Conservation (phyloP, 2,329 filamentous ascomycete genomes). For the Ceratocystis cacaofunesta region DNA sequence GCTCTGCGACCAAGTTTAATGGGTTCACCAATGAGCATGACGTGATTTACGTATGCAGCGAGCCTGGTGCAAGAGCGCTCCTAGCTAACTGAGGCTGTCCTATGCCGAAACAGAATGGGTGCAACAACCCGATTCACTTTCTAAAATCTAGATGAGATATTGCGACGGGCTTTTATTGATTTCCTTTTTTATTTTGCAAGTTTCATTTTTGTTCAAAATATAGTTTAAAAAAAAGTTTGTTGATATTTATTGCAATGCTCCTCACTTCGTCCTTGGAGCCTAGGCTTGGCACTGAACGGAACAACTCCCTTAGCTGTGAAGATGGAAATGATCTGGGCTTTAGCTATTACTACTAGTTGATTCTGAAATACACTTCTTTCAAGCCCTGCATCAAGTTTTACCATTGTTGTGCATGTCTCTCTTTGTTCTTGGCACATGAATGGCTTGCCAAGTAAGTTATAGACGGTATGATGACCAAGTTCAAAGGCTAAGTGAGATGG, state of each 20-base stretch:
- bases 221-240: slow-evolving; percentile 8
- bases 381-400: neutral
- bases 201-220: slow-evolving; percentile 2
- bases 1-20: slow-evolving; percentile 94
- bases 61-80: slow-evolving; percentile 68
- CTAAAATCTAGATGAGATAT: neutral
- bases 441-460: neutral
- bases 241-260: neutral
- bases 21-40: slow-evolving; percentile 88
- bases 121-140: neutral
- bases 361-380: neutral
- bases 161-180: slow-evolving; percentile 1
- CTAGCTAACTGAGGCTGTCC: slow-evolving; percentile 5
- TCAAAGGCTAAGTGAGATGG: neutral
- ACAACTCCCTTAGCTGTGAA: neutral
- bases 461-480: neutral
- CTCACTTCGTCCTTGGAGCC: neutral
- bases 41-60: slow-evolving; percentile 87
- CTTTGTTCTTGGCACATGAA: neutral
- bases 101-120: neutral
- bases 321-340: neutral
- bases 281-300: slow-evolving; percentile 6
- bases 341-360: neutral
- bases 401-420: slow-evolving; percentile 1
- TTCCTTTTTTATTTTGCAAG: slow-evolving; percentile 9